Base-by-base conservation (phyloP, 2,329 filamentous ascomycete genomes). In the Claviceps citrina region DNA sequence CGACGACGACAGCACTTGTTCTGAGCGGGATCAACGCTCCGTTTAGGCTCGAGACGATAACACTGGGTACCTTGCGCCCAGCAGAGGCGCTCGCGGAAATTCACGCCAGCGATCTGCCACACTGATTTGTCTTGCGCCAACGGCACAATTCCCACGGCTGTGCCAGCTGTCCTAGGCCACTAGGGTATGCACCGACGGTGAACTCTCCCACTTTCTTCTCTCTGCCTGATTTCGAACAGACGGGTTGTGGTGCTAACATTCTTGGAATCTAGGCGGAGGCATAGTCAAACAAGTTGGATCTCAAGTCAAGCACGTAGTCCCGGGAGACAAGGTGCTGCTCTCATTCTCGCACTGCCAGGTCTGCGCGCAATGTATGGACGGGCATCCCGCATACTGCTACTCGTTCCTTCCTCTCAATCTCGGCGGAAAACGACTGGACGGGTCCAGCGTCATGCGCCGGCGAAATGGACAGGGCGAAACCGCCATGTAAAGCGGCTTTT, bases 401-500 rank as follows among this genome's bases (percentile, higher is more conserved):
- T 26, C 22, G 7, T 39, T 39, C 10, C 6, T 26, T n/a, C 37
- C 30, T n/a, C 30, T 39, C 12, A 39, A 39, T 9, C 26, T 32
- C 13, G 10, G 28, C 28, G 30, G 30, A 16, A 25, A 39, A 26
- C 20, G 28, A 15, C 9, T 19, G 5, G 37, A 39, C 24, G 30
- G 37, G 5, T 27, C 37, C 7, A 22, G 30, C 9, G 22, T 26
- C 30, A 27, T 33, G 22, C 30, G 3, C 15, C 20, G 27, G 24
- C 13, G 8, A 2, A 20, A 18, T 7, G 31, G 16, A 12, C 31
- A 26, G 22, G 37, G 31, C 24, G 30, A 24, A 6, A 36, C 24
- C 5, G 13, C 33, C 19, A 13, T 35, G 7, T 15, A 40, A 42
- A 51, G 49, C 38, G 38, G 47, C 26, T 61, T 58, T 33, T 60